Conservation (phyloP, 768 basidiomycete species). For the Clitopilus passeckerianus region DNA sequence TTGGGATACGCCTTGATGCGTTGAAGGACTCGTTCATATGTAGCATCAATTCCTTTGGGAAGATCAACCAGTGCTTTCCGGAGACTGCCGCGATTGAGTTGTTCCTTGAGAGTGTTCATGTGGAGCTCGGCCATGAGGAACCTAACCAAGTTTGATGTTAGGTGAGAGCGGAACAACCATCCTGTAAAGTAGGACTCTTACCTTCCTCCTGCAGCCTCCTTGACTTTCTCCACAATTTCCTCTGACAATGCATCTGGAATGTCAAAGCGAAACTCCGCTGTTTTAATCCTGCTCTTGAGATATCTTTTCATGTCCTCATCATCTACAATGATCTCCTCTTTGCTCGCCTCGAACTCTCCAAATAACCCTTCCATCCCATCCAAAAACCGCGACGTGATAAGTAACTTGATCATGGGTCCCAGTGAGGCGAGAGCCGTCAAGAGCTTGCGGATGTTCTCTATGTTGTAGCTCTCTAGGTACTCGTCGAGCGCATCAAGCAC, state of each 20-base stretch:
- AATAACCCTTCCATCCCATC: background rate
- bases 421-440: background rate
- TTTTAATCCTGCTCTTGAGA: background rate
- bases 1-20: background rate
- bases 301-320: background rate
- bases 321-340: background rate
- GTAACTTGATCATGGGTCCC: background rate
- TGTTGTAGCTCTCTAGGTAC: background rate
- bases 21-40: background rate
- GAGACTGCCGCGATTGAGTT: background rate
- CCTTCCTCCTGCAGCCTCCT: background rate
- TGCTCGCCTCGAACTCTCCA: background rate
- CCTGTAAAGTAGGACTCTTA: background rate
- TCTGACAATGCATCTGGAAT: background rate
- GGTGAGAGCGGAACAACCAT: background rate
- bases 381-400: background rate
- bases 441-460: background rate
- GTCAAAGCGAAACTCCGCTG: background rate
- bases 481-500: background rate
- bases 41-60: background rate
- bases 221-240: background rate
- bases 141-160: background rate
- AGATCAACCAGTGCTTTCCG: background rate
- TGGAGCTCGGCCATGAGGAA: background rate
- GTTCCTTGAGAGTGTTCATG: background rate